These are phyloP conservation scores for Penicillium coprophilum DNA, from an alignment of 495 filamentous ascomycete species.

Conservation along the genomic window DNA sequence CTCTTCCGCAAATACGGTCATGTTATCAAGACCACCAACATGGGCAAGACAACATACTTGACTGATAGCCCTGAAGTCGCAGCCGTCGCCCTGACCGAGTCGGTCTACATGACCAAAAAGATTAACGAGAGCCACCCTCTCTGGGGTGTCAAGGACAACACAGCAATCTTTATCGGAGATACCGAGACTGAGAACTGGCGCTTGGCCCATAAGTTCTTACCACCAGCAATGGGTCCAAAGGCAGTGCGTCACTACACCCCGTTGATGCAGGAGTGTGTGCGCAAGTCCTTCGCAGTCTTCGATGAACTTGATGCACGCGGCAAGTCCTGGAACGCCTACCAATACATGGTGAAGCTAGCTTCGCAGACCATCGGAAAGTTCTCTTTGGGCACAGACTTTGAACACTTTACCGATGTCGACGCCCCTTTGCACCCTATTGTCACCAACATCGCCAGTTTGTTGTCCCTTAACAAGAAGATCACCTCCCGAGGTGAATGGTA, in stretches of 20 bases:
- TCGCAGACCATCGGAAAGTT: slow-evolving; percentile 50
- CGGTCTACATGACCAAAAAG: slow-evolving; percentile 52
- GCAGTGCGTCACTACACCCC: slow-evolving; percentile 55
- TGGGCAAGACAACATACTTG: slow-evolving; percentile 51
- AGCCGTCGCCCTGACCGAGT: slow-evolving; percentile 39
- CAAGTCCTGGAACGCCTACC: slow-evolving; percentile 55
- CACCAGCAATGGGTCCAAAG: slow-evolving; percentile 51
- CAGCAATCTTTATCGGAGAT: slow-evolving; percentile 54
- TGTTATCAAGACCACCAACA: slow-evolving; percentile 55
- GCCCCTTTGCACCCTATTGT: slow-evolving; percentile 41
- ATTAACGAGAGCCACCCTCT: slow-evolving; percentile 52
- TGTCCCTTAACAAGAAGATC: slow-evolving; percentile 54
- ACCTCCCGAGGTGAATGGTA: slow-evolving; percentile 50
- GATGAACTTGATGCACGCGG: slow-evolving; percentile 48
- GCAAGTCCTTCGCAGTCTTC: slow-evolving; percentile 46
- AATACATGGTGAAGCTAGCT: slow-evolving; percentile 57
- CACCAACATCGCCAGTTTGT: slow-evolving; percentile 32
- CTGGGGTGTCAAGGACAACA: slow-evolving; percentile 46
- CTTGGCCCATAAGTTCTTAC: slow-evolving; percentile 54
- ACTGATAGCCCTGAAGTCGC: slow-evolving; percentile 50
- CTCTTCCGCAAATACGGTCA: slow-evolving; percentile 55
- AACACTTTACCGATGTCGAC: slow-evolving; percentile 49
- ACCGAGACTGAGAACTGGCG: slow-evolving; percentile 49
- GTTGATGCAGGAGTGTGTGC: slow-evolving; percentile 46
- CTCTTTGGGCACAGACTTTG: slow-evolving; percentile 46